Evolutionary conservation across 306 rosid genomes (phyloP).

Genomic region (Sicyos edulis): DNA sequence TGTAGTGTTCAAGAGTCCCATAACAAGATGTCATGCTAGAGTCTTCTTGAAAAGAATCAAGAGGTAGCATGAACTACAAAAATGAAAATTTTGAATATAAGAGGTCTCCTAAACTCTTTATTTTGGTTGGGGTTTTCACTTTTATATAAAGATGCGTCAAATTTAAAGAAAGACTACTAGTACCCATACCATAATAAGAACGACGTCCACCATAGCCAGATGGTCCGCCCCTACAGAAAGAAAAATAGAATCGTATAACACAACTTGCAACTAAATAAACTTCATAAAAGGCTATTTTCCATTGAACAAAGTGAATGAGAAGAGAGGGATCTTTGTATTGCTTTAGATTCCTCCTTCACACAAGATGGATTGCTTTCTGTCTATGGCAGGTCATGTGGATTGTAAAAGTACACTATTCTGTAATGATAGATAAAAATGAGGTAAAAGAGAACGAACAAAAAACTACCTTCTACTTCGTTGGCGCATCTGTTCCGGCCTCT

Average conservation of each 20-base stretch:
- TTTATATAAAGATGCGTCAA: not conserved
- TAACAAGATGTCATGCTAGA: not conserved
- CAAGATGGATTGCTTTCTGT: not conserved
- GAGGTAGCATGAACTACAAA: constrained; percentile 1
- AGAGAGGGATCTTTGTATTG: not conserved
- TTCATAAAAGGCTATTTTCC: not conserved
- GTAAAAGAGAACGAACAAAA: constrained; percentile 24
- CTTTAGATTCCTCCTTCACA: not conserved
- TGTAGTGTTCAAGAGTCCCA: not conserved
- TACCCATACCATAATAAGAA: constrained; percentile 68
- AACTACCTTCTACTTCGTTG: constrained; percentile 67
- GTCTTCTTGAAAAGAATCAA: not conserved
- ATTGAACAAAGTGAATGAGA: not conserved
- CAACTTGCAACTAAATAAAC: not conserved
- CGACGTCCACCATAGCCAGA: constrained; percentile 56
- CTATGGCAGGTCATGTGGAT: not conserved
- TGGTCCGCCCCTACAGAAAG: constrained; percentile 53
- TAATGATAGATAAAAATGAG: constrained; percentile 12
- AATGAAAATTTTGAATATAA: not conserved
- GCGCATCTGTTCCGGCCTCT: constrained; percentile 98
- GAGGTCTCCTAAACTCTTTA: not conserved
- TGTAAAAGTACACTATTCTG: not conserved
- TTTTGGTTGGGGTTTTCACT: not conserved
- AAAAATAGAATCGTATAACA: not conserved
- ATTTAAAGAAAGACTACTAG: not conserved